Evolutionary conservation across 352 stramenopile species (phyloP).

Genomic region (Globisporangium nodosum): DNA sequence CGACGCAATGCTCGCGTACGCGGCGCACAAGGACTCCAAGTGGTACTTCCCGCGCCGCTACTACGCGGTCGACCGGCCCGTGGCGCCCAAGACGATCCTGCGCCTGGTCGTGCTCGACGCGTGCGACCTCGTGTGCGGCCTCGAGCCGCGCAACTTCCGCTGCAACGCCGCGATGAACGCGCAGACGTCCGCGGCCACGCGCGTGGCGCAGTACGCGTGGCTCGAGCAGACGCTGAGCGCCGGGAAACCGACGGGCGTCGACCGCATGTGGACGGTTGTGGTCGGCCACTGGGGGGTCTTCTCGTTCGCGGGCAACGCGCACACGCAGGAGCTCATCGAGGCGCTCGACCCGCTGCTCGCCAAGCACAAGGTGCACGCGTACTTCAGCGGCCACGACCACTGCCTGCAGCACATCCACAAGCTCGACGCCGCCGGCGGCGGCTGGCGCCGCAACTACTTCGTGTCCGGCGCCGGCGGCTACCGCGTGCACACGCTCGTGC

Average conservation of each 20-base stretch:
- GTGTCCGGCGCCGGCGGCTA: conserved; percentile 78
- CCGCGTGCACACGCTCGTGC: conserved; percentile 54
- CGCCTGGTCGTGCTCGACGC: conserved; percentile 75
- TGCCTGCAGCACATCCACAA: conserved; percentile 78
- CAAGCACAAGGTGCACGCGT: conserved; percentile 82
- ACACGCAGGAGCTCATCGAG: conserved; percentile 73
- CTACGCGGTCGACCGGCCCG: conserved; percentile 71
- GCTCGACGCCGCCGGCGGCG: conserved; percentile 15
- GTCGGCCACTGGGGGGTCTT: conserved; percentile 84
- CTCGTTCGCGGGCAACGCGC: conserved; percentile 77
- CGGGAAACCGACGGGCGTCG: conserved; percentile 51
- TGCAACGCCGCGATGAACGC: conserved; percentile 77
- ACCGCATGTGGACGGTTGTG: conserved; percentile 83
- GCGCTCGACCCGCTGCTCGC: conserved; percentile 65
- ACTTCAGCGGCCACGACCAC: conserved; percentile 87
- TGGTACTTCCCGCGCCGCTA: conserved; percentile 81
- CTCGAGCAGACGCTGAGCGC: conserved; percentile 58
- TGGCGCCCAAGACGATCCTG: conserved; percentile 76
- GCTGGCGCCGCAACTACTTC: conserved; percentile 68
- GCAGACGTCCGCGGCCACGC: conserved; percentile 55
- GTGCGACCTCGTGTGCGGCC: conserved; percentile 80
- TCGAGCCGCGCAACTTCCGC: conserved; percentile 66
- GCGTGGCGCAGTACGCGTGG: conserved; percentile 71
- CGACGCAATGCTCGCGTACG: conserved; percentile 76
- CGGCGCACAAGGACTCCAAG: conserved; percentile 50